Percentiles rank a stretch among this genome's conserved stretches.
Evolutionary conservation across 2,329 filamentous ascomycete genomes (phyloP).

Genomic region (Arthrobotrys pseudoclavata): DNA sequence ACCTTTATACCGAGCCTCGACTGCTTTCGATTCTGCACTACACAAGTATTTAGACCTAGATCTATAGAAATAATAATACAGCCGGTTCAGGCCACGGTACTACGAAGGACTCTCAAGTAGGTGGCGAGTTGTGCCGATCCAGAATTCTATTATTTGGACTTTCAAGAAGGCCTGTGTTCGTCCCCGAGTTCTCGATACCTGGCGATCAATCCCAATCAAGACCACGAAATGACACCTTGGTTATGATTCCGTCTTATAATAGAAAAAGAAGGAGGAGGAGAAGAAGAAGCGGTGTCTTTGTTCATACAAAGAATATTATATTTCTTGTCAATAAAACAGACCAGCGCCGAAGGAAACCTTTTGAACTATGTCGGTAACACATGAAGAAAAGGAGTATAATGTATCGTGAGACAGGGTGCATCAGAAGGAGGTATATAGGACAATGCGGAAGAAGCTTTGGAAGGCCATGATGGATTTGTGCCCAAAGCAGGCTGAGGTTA

Average conservation of each 20-base stretch:
- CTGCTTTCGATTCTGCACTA: slow-evolving; percentile 4
- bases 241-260: not conserved
- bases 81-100: not conserved
- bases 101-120: not conserved
- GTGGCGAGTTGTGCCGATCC: not conserved
- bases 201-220: not conserved
- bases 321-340: slow-evolving; percentile 58
- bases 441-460: slow-evolving; percentile 22
- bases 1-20: slow-evolving; percentile 5
- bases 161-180: not conserved
- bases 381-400: slow-evolving; percentile 53
- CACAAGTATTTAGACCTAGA: slow-evolving; percentile 22
- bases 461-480: slow-evolving; percentile 9
- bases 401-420: slow-evolving; percentile 49
- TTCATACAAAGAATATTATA: slow-evolving; percentile 57
- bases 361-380: slow-evolving; percentile 50
- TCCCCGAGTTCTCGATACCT: not conserved
- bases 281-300: slow-evolving; percentile 29
- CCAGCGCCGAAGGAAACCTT: slow-evolving; percentile 57
- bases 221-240: not conserved
- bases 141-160: slow-evolving; percentile 5
- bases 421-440: slow-evolving; percentile 46
- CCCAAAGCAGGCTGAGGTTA: slow-evolving; percentile 16
- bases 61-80: slow-evolving; percentile 24
- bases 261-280: not conserved